phyloP scores from a whole-genome alignment of 495 filamentous ascomycete species.

The Xylaria cubensis region DNA sequence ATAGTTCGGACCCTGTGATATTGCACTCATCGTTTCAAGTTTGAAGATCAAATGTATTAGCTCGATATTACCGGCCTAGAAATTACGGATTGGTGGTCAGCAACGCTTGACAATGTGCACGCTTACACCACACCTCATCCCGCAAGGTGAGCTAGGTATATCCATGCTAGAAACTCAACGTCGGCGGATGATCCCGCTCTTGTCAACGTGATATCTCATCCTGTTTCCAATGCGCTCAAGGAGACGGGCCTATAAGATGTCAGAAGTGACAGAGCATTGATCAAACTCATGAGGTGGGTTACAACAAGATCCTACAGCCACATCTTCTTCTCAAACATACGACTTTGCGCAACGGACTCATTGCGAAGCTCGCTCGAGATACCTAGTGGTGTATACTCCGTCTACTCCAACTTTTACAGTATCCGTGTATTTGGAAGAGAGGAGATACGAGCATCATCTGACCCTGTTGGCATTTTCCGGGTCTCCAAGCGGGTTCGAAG shows the following conservation, averaged over 20 bases:
- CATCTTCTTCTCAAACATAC: conserved; percentile 3
- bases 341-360: neutral
- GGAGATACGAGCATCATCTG: neutral
- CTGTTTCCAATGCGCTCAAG: neutral
- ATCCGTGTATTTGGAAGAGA: neutral
- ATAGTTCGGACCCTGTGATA: neutral
- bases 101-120: conserved; percentile 1
- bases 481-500: neutral
- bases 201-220: neutral
- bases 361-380: neutral
- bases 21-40: conserved; percentile 16
- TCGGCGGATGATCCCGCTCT: conserved; percentile 21
- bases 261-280: conserved; percentile 5
- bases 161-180: conserved; percentile 2
- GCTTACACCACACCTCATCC: conserved; percentile 25
- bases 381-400: neutral
- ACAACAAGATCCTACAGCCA: conserved; percentile 15
- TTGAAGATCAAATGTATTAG: conserved; percentile 19
- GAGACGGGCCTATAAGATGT: conserved; percentile 5
- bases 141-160: conserved; percentile 4
- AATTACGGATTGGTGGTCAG: conserved; percentile 24
- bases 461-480: conserved; percentile 1
- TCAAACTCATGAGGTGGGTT: conserved; percentile 11
- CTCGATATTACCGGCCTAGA: neutral
- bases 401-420: conserved; percentile 7